Percentiles rank a stretch among this genome's conserved stretches.
These are phyloP conservation scores for Penicillium manginii DNA, from an alignment of 495 filamentous ascomycete genomes.

Conservation along the genomic window DNA sequence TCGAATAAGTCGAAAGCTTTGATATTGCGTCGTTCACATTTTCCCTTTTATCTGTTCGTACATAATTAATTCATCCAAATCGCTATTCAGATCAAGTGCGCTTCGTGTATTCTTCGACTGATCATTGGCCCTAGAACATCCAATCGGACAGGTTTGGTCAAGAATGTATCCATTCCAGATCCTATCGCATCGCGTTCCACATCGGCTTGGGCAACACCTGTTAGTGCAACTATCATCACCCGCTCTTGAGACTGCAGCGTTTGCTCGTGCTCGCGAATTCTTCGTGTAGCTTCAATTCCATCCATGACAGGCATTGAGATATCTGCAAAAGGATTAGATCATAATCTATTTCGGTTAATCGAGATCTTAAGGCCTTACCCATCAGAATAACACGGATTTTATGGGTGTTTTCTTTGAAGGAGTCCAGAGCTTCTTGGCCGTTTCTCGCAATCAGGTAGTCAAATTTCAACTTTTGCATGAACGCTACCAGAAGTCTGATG, in stretches of 20 bases:
- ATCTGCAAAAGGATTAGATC: constrained; percentile 25
- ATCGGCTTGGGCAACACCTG: constrained; percentile 36
- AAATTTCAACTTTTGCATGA: constrained; percentile 17
- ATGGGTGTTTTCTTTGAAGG: constrained; percentile 32
- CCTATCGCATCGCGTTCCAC: constrained; percentile 32
- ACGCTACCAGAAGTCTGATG: not conserved
- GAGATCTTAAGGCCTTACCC: constrained; percentile 30
- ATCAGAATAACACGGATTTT: constrained; percentile 54
- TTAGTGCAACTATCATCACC: constrained; percentile 36
- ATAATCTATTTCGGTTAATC: not conserved
- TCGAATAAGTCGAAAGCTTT: no score
- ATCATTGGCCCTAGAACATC: constrained; percentile 19
- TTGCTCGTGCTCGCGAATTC: constrained; percentile 51
- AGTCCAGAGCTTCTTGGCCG: constrained; percentile 56
- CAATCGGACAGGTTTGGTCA: constrained; percentile 39
- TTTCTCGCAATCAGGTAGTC: constrained; percentile 44
- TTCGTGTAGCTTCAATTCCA: constrained; percentile 53
- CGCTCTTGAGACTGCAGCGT: not conserved
- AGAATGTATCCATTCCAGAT: constrained; percentile 42
- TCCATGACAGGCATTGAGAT: constrained; percentile 65
- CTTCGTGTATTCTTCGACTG: constrained; percentile 6
- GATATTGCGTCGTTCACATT: no score
- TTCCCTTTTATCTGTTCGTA: no score
- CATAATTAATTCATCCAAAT: no score
- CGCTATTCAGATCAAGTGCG: constrained; percentile 22